These are phyloP conservation scores for Bruguiera hainesii DNA, from an alignment of 441 rosid genomes.

Conservation along the genomic window DNA sequence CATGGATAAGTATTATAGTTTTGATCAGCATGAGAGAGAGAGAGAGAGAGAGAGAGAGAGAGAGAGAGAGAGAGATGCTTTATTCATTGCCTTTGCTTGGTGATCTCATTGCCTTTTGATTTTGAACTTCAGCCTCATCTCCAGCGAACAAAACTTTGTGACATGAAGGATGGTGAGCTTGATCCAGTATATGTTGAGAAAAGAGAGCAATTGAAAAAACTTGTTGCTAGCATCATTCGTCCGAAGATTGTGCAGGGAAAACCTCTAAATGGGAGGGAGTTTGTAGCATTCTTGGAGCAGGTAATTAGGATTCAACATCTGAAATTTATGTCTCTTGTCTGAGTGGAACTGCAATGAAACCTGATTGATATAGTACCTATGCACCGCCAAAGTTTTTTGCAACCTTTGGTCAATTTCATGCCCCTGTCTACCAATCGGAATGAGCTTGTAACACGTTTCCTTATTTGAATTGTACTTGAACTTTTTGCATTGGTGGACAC, in stretches of 20 bases:
- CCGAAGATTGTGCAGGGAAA: constrained; percentile 97
- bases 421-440: not conserved
- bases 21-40: not conserved
- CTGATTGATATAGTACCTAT: not conserved
- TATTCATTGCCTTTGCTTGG: not conserved
- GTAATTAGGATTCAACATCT: constrained; percentile 31
- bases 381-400: not conserved
- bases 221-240: constrained; percentile 70
- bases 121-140: constrained; percentile 83
- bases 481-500: not conserved
- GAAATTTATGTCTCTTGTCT: not conserved
- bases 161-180: constrained; percentile 86
- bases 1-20: not conserved
- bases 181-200: constrained; percentile 73
- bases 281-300: constrained; percentile 91
- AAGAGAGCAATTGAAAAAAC: constrained; percentile 73
- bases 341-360: not conserved
- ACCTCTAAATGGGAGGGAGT: constrained; percentile 81
- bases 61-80: not conserved
- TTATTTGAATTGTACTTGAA: not conserved
- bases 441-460: not conserved
- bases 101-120: constrained; percentile 28
- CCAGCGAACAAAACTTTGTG: constrained; percentile 95
- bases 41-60: not conserved
- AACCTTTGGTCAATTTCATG: not conserved